These are phyloP conservation scores for Aspergillus nanangensis DNA, from an alignment of 495 filamentous ascomycete genomes.

Conservation along the genomic window DNA sequence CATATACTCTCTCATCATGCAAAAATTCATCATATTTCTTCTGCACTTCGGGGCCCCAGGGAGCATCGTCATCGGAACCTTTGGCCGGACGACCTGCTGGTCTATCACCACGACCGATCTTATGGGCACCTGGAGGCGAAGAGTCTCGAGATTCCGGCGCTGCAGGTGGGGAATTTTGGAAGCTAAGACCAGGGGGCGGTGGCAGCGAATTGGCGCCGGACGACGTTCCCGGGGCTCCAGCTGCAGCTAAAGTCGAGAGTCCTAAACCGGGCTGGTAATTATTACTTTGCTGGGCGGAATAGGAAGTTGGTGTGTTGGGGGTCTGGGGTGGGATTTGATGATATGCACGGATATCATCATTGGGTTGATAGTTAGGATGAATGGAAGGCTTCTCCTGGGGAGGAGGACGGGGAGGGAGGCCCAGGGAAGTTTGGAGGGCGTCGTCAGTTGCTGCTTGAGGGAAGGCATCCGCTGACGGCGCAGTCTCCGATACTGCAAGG, in stretches of 20 bases:
- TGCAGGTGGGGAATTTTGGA: slow-evolving; percentile 39
- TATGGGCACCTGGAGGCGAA: slow-evolving; percentile 18
- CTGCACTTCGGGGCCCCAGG: slow-evolving; percentile 59
- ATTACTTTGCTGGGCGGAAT: slow-evolving; percentile 37
- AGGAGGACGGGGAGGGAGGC: slow-evolving; percentile 46
- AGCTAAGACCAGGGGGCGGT: slow-evolving; percentile 55
- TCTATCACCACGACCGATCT: slow-evolving; percentile 29
- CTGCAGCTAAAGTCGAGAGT: slow-evolving; percentile 39
- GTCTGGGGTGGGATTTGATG: slow-evolving; percentile 42
- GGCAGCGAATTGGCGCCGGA: slow-evolving; percentile 52
- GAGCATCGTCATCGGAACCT: slow-evolving; percentile 41
- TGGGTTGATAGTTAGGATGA: slow-evolving; percentile 52
- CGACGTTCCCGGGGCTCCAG: slow-evolving; percentile 49
- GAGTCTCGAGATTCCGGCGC: slow-evolving; percentile 35
- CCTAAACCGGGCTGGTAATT: slow-evolving; percentile 38
- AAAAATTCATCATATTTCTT: slow-evolving; percentile 81
- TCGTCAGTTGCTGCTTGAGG: slow-evolving; percentile 34
- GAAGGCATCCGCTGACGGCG: slow-evolving; percentile 22
- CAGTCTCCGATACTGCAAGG: slow-evolving; percentile 25
- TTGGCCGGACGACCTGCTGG: slow-evolving; percentile 20
- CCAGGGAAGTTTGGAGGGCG: slow-evolving; percentile 32
- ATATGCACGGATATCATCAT: slow-evolving; percentile 53
- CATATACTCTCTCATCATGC: slow-evolving; percentile 70
- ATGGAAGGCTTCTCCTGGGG: slow-evolving; percentile 52
- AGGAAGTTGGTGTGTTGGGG: slow-evolving; percentile 30